These are phyloP conservation scores for Articulospora tetracladia DNA, from an alignment of 495 filamentous ascomycete species.

Conservation along the genomic window DNA sequence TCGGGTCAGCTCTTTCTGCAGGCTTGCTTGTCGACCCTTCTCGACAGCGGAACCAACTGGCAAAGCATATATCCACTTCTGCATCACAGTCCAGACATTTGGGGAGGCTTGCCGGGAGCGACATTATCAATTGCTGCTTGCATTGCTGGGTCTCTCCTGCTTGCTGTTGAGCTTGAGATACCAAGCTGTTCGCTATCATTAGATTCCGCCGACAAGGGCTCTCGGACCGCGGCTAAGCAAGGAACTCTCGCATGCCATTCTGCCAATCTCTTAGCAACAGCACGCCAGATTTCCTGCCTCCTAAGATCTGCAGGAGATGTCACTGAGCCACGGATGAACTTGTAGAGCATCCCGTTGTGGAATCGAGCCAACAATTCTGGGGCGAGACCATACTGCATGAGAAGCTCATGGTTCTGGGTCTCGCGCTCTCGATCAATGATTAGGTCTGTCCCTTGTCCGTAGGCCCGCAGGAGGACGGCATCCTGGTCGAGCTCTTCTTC, in stretches of 20 bases:
- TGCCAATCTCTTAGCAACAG: constrained; percentile 75
- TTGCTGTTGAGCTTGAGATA: constrained; percentile 19
- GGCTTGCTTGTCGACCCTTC: constrained; percentile 53
- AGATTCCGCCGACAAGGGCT: constrained; percentile 22
- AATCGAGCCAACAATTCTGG: constrained; percentile 88
- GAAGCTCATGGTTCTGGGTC: constrained; percentile 59
- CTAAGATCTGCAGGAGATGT: constrained; percentile 78
- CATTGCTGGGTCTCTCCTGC: constrained; percentile 32
- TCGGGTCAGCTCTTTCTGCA: constrained; percentile 72
- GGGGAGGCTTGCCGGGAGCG: constrained; percentile 62
- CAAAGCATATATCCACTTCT: constrained; percentile 90
- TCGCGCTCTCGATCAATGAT: constrained; percentile 95
- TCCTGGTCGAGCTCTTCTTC: constrained; percentile 78
- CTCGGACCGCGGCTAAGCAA: constrained; percentile 38
- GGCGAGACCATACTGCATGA: constrained; percentile 76
- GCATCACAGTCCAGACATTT: constrained; percentile 90
- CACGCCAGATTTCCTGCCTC: constrained; percentile 67
- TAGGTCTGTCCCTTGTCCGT: constrained; percentile 89
- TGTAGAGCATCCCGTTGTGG: constrained; percentile 92
- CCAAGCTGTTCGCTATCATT: constrained; percentile 29
- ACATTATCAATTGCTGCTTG: constrained; percentile 48
- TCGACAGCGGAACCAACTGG: constrained; percentile 67
- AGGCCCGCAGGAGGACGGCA: constrained; percentile 87
- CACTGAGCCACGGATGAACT: constrained; percentile 76
- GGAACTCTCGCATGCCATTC: constrained; percentile 91